phyloP scores from a whole-genome alignment of 1,139 yeast genomes.

The Pichia sp. region DNA sequence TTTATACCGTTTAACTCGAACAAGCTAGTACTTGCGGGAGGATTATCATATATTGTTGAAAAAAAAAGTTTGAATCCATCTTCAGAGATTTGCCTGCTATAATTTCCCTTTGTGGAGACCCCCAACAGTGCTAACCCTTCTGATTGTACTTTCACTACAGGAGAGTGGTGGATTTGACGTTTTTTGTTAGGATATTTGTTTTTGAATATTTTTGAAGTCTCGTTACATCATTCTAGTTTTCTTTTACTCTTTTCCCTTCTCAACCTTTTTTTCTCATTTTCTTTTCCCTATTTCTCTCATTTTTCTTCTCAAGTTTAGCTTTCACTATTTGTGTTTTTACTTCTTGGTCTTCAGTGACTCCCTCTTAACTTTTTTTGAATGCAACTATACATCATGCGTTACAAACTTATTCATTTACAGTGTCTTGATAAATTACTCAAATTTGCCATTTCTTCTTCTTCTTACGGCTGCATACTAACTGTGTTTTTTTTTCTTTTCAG shows the following conservation, averaged over 20 bases:
- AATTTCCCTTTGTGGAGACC: background rate
- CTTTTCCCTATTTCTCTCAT: background rate
- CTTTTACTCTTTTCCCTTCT: background rate
- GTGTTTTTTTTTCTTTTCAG: constrained; percentile 37
- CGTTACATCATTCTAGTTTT: too few species aligned
- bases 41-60: constrained; percentile 41
- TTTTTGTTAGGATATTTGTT: constrained; percentile 1
- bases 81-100: background rate
- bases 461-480: constrained; percentile 11
- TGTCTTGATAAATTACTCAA: background rate
- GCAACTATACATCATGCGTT: background rate
- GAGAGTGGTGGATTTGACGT: constrained; percentile 1
- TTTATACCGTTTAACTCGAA: constrained; percentile 77
- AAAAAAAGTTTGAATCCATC: constrained; percentile 14
- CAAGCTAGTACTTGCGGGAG: constrained; percentile 88
- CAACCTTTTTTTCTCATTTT: background rate
- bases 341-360: background rate
- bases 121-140: background rate
- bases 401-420: constrained; percentile 2
- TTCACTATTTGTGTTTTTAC: background rate
- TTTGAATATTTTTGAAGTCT: constrained; percentile 1
- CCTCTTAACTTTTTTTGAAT: background rate
- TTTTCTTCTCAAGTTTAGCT: background rate
- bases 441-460: background rate
- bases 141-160: background rate